Evolutionary conservation across 371 early-diverging fungal species (phyloP).

Genomic region (Choanephora cucurbitarum): DNA sequence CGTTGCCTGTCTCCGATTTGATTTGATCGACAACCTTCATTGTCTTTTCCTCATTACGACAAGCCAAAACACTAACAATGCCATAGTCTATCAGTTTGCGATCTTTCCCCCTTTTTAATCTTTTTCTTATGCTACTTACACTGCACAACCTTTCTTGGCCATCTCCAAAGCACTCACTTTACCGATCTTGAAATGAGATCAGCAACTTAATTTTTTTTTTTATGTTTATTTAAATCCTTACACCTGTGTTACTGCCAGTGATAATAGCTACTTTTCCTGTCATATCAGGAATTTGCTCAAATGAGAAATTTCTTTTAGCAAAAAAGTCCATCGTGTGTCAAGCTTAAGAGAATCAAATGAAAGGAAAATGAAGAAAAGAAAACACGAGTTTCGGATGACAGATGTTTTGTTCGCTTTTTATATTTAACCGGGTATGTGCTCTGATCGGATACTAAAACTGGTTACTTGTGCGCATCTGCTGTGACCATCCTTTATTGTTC

Average conservation of each 20-base stretch:
- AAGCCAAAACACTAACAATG: conserved; percentile 50
- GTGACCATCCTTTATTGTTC: too few species aligned
- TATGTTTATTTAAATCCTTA: conserved; percentile 11
- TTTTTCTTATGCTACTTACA: conserved; percentile 48
- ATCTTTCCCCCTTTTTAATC: too few species aligned
- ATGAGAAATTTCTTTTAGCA: conserved; percentile 20
- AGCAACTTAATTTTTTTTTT: background rate
- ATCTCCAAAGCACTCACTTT: conserved; percentile 58
- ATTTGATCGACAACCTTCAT: conserved; percentile 52
- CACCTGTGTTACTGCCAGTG: conserved; percentile 74
- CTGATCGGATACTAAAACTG: too few species aligned
- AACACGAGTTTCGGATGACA: background rate
- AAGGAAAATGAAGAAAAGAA: background rate
- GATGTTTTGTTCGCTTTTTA: background rate
- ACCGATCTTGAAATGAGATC: conserved; percentile 49
- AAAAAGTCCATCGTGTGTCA: conserved; percentile 11
- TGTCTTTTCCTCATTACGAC: conserved; percentile 52
- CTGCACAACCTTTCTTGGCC: conserved; percentile 58
- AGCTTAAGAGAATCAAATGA: background rate
- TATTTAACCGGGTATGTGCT: too few species aligned
- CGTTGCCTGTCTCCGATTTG: conserved; percentile 52
- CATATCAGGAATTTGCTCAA: conserved; percentile 63
- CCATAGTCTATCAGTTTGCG: too few species aligned
- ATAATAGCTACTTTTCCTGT: conserved; percentile 69
- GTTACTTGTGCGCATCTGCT: too few species aligned